A percentile compares a stretch with the other conserved stretches of the same genome.
Conservation (phyloP, 2,329 filamentous ascomycete species). For the Exophiala xenobiotica region DNA sequence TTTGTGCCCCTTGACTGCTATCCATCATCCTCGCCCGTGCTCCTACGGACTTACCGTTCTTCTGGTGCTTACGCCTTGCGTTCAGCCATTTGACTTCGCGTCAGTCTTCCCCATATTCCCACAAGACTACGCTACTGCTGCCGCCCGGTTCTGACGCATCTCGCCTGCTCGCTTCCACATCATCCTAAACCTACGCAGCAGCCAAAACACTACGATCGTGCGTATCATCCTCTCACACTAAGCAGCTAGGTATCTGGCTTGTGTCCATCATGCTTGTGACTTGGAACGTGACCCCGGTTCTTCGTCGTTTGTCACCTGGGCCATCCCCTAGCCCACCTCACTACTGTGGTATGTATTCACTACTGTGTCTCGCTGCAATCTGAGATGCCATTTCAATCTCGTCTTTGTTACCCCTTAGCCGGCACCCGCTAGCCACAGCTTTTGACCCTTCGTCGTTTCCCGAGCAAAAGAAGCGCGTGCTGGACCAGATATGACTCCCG, state of each 20-base stretch:
- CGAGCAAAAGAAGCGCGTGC: too few relatives aligned
- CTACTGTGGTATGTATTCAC: conserved; percentile 16
- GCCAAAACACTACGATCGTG: neutral
- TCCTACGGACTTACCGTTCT: conserved; percentile 6
- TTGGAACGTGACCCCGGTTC: conserved; percentile 8
- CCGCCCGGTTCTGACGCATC: conserved; percentile 21
- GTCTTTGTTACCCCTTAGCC: conserved; percentile 19
- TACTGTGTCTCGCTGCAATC: conserved; percentile 8
- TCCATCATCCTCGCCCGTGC: neutral
- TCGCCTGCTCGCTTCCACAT: conserved; percentile 23
- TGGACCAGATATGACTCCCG: conserved; percentile 20
- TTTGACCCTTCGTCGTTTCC: neutral
- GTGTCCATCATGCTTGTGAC: conserved; percentile 14
- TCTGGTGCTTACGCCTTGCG: neutral
- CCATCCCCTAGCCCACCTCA: conserved; percentile 11
- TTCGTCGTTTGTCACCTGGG: conserved; percentile 9
- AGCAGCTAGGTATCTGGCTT: conserved; percentile 7
- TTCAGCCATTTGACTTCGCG: neutral
- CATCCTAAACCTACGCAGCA: conserved; percentile 10
- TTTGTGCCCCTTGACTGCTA: neutral
- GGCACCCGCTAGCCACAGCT: conserved; percentile 3
- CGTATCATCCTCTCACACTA: conserved; percentile 8
- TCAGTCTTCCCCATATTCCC: conserved; percentile 10
- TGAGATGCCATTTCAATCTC: conserved; percentile 26
- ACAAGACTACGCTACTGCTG: conserved; percentile 14